A percentile compares a stretch with the other conserved stretches of the same genome.
phyloP scores from a whole-genome alignment of 2,329 filamentous ascomycete genomes.

The Fonsecaea monophora region DNA sequence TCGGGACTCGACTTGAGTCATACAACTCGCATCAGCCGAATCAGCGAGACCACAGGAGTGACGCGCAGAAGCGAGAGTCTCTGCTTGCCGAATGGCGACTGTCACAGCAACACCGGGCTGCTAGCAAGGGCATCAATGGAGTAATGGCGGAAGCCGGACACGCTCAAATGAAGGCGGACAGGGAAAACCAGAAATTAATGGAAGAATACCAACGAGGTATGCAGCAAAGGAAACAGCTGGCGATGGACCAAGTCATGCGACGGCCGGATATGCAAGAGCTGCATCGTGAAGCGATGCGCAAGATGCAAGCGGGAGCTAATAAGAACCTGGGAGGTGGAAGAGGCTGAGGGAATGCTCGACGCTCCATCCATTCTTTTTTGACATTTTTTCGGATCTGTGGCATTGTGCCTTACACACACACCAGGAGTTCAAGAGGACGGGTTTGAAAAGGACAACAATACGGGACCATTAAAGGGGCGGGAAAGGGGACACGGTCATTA shows the following conservation, averaged over 20 bases:
- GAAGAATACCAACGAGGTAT: constrained; percentile 65
- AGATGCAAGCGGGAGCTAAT: constrained; percentile 72
- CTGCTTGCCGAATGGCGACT: constrained; percentile 72
- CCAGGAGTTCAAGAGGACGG: neutral
- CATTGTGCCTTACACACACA: neutral
- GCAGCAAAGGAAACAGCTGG: constrained; percentile 65
- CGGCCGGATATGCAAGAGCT: constrained; percentile 75
- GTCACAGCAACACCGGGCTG: constrained; percentile 66
- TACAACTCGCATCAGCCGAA: constrained; percentile 34
- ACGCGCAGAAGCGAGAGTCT: constrained; percentile 50
- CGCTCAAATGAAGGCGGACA: constrained; percentile 63
- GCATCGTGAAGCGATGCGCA: constrained; percentile 79
- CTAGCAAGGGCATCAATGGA: constrained; percentile 39
- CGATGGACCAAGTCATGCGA: constrained; percentile 77
- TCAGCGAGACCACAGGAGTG: constrained; percentile 25
- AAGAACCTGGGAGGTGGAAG: constrained; percentile 34
- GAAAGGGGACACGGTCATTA: neutral
- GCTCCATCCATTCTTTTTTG: constrained; percentile 7
- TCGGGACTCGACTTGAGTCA: constrained; percentile 55
- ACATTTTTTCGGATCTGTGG: neutral
- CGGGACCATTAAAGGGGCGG: neutral
- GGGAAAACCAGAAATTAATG: constrained; percentile 67
- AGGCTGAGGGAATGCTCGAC: constrained; percentile 9
- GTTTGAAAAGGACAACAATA: constrained; percentile 1
- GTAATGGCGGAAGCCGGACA: constrained; percentile 49